Evolutionary conservation across 208 protist genomes (phyloP).

Genomic region (Wallacemonas rigidus): DNA sequence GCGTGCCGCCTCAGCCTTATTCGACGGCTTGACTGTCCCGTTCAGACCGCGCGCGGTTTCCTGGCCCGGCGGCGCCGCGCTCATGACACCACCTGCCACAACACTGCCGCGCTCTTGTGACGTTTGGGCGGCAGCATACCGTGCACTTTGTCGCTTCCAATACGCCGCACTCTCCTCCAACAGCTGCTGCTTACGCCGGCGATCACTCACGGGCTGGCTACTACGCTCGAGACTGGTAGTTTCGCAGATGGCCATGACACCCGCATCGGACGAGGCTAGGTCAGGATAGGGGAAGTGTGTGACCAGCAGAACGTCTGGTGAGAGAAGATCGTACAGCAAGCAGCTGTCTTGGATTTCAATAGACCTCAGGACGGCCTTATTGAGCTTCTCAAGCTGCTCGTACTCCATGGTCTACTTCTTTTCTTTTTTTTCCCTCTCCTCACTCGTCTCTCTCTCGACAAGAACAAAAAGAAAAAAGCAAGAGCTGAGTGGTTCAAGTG

Average conservation of each 20-base stretch:
- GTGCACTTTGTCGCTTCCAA: constrained; percentile 24
- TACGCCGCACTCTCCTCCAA: constrained; percentile 27
- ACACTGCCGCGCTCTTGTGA: neutral
- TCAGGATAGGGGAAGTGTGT: constrained; percentile 74
- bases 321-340: constrained; percentile 62
- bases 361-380: constrained; percentile 42
- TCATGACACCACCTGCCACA: neutral
- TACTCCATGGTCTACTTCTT: constrained; percentile 67
- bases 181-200: constrained; percentile 20
- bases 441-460: neutral
- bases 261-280: constrained; percentile 5
- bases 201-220: neutral
- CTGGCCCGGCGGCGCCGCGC: neutral
- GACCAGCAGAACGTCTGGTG: constrained; percentile 64
- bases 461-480: too few species aligned
- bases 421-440: neutral
- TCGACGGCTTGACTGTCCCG: neutral
- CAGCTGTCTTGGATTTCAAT: constrained; percentile 73
- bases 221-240: neutral
- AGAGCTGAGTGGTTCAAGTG: too few species aligned
- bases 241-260: neutral
- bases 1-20: neutral
- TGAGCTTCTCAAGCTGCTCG: constrained; percentile 79
- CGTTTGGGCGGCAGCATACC: constrained; percentile 25
- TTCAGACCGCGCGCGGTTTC: neutral